A percentile compares a stretch with the other conserved stretches of the same genome.
Evolutionary conservation across 768 basidiomycete genomes (phyloP).

Genomic region (Boletus sp.): DNA sequence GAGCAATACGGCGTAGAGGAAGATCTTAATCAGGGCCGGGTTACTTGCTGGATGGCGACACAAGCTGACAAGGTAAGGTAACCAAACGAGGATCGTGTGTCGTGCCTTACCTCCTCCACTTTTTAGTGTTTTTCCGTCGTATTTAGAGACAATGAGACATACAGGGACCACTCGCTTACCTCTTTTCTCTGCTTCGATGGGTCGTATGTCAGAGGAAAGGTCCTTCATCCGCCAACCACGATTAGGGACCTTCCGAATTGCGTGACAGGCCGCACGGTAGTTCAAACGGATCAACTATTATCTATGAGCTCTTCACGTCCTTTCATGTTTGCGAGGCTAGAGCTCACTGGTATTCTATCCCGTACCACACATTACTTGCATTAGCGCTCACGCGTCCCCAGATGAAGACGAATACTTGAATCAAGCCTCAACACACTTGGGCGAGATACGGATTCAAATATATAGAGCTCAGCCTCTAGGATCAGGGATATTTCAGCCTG

Average conservation of each 20-base stretch:
- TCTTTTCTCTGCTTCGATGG: slow-evolving; percentile 21
- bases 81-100: neutral
- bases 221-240: neutral
- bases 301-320: slow-evolving; percentile 17
- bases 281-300: neutral
- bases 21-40: slow-evolving; percentile 7
- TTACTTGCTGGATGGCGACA: slow-evolving; percentile 30
- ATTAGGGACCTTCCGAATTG: neutral
- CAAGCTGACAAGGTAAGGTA: slow-evolving; percentile 25
- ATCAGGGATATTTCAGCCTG: accelerated
- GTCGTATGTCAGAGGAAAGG: neutral
- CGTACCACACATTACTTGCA: neutral
- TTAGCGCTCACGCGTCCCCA: slow-evolving; percentile 12
- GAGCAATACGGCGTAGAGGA: slow-evolving; percentile 26
- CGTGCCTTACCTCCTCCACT: neutral
- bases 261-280: neutral
- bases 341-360: slow-evolving; percentile 25
- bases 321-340: slow-evolving; percentile 28
- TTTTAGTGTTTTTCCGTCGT: slow-evolving; percentile 26
- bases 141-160: slow-evolving; percentile 10
- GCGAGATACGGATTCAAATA: slow-evolving; percentile 19
- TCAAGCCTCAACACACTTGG: slow-evolving; percentile 15
- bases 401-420: slow-evolving; percentile 27
- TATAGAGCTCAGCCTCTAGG: neutral
- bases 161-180: slow-evolving; percentile 6